Base-by-base conservation (phyloP, 2,329 filamentous ascomycete genomes). In the Phoma herbarum region DNA sequence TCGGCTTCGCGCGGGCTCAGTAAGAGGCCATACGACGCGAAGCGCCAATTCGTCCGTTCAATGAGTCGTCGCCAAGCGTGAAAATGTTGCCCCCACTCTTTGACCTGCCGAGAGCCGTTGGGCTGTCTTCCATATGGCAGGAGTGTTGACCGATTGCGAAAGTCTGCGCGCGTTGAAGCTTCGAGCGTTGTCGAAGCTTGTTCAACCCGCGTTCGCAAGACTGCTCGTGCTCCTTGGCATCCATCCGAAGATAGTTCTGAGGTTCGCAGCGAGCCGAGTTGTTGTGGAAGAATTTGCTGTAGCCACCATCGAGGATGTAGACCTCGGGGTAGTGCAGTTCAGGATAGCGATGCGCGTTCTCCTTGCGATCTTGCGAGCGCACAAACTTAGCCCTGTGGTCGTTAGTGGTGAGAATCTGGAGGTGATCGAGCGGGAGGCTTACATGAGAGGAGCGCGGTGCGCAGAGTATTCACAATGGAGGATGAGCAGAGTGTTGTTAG, bases 391-490 rank as follows among this genome's bases (percentile, higher is more conserved):
- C 95, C 82, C 82, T 84, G 18, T 2, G 18, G 7, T 25, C 49
- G 52, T 77, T 60, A 76, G 69, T 18, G 18, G 14, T n/a, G 18
- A 2, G 8, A 22, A 8, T 10, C 10, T 12, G 35, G 9, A 23
- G 18, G 16, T 1, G 4, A 28, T 28, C 25, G 25, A 26, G 22
- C 22, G 8, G 22, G 4, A 23, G 42, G 70, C 81, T 75, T 77
- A 84, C 90, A 98, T 98, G 63, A 97, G 89, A 45, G 95, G 95
- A 44, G 95, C 95, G 62, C 95, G 91, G 77, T 98, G 94, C 37
- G 92, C 94, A 31, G 95, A 98, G 80, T 98, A 99, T 80, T 99
- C 95, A 85, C 95, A 99, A 81, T 99, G 95, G 70, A 99, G 92
- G 66, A 99, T 88, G 62, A 99, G 80, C 11, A 97, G 83, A 0